Evolutionary conservation across 2,329 filamentous ascomycete species (phyloP), one percentile per base, ranked within the genome.

Genomic region (Cordyceps cateniannulata): DNA sequence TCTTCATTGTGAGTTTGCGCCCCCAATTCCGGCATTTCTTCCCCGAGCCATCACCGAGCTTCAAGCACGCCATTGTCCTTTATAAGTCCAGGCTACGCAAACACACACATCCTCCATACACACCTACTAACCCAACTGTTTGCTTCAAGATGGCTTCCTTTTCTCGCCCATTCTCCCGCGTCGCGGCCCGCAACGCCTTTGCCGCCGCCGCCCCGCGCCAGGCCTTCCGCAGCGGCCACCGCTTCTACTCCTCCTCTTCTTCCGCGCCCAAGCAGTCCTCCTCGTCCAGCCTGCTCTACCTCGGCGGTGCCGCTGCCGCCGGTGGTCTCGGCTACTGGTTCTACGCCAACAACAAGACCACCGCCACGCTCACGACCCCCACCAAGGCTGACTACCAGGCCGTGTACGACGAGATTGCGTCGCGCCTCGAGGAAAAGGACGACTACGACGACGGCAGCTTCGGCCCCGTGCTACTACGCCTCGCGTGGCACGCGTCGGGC

Each of bases 371-470:
- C 67, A 88, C 93, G 78, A 84, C 79, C 56, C 91, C 92, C 63
- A 89, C 84, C 70, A 85, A 89, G 77, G 87, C 88, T 69, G 92
- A 99, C 77, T 98, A 96, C 81, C 92, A 97, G 81, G 89, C 90
- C 76, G 91, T 98, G 59, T 98, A 98, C 81, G 85, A 97, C 74
- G 88, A 87, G 71, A 86, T 98, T 68, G 93, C 93, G 60, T 77
- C 81, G 71, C 82, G 82, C 63, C 80, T 98, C 60, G 88, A 95
- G 75, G 90, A 97, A 78, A 86, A 96, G 72, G 91, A 95, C 68
- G 89, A 97, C 67, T 98, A 98, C 74, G 93, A 98, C 71, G 93
- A 99, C 75, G 93, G 95, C 68, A 95, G 89, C 79, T 98, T 96
- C 73, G 93, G 92, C 61, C 95, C 93, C 29, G 92, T 98, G 63